Conservation (phyloP, 768 basidiomycete genomes). For the Cyathus striatus region DNA sequence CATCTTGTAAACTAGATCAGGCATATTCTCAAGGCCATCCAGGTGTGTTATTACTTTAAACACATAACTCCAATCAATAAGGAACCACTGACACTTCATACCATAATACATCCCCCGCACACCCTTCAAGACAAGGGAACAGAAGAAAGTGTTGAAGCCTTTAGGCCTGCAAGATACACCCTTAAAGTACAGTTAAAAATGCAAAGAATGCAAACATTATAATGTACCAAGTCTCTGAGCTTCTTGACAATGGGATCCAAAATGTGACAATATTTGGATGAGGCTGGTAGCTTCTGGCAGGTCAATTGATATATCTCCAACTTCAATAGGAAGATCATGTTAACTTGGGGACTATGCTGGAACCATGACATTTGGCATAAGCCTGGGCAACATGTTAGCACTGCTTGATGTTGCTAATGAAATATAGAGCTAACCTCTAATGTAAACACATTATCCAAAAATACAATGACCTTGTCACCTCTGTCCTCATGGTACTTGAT, state of each 20-base stretch:
- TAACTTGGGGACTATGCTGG: too few relatives aligned
- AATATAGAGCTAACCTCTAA: constrained; percentile 69
- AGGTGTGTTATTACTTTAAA: constrained; percentile 99
- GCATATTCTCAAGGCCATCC: constrained; percentile 82
- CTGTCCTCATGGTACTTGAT: constrained; percentile 97
- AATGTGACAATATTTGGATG: constrained; percentile 99
- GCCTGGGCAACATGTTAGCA: constrained; percentile 39
- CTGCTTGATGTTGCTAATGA: constrained; percentile 2
- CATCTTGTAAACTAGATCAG: constrained; percentile 88
- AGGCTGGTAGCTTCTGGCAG: constrained; percentile 98
- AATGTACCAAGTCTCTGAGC: constrained; percentile 85
- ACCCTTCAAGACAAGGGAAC: constrained; percentile 97
- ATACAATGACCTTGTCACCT: constrained; percentile 98
- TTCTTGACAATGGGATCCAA: constrained; percentile 96
- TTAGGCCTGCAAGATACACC: constrained; percentile 97
- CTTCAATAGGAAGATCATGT: too few relatives aligned
- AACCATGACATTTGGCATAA: constrained; percentile 93
- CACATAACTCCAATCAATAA: constrained; percentile 98
- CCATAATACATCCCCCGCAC: constrained; percentile 99
- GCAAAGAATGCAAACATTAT: too few relatives aligned
- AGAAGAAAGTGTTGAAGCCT: constrained; percentile 99
- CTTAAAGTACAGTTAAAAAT: too few relatives aligned
- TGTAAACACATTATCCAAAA: constrained; percentile 97
- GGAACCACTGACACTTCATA: constrained; percentile 96
- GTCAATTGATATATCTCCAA: constrained; percentile 98